Conservation (phyloP, 345 rosid species). For the Gossypium rotundifolium region DNA sequence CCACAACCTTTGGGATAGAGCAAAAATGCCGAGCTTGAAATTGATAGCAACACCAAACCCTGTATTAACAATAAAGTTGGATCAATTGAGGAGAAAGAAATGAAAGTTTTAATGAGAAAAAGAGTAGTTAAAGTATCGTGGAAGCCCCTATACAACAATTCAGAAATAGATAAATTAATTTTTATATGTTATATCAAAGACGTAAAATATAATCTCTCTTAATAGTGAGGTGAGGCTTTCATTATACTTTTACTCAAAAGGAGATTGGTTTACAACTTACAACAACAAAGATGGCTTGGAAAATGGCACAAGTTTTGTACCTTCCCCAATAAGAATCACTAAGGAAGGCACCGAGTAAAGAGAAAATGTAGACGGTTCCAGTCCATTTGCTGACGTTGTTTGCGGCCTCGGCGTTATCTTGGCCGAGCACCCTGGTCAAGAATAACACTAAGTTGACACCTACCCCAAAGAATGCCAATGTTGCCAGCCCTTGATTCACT, state of each 20-base stretch:
- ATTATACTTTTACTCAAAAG: not conserved
- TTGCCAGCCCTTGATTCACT: conserved; percentile 97
- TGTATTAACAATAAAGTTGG: conserved; percentile 12
- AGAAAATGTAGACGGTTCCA: conserved; percentile 92
- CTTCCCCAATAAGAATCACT: conserved; percentile 99
- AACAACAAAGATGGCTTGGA: conserved; percentile 77
- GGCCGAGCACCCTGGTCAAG: conserved; percentile 81
- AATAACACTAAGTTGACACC: conserved; percentile 89
- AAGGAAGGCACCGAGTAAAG: conserved; percentile 95
- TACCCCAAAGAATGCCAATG: conserved; percentile 90
- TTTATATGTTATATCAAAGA: too few relatives aligned
- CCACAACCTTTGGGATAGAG: conserved; percentile 82
- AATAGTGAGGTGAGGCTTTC: too few relatives aligned
- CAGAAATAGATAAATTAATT: too few relatives aligned
- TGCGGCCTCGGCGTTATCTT: conserved; percentile 90
- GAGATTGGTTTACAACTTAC: conserved; percentile 32
- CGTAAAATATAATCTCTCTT: too few relatives aligned
- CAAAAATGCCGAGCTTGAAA: conserved; percentile 47
- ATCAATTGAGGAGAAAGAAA: too few relatives aligned
- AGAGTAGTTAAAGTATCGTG: too few relatives aligned
- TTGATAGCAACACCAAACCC: conserved; percentile 69
- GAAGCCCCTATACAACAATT: too few relatives aligned
- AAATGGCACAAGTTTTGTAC: conserved; percentile 85
- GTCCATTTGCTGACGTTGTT: conserved; percentile 99
- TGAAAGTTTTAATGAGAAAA: not conserved